Base-by-base conservation (phyloP, 768 basidiomycete species). In the Pulveroboletus sp. region DNA sequence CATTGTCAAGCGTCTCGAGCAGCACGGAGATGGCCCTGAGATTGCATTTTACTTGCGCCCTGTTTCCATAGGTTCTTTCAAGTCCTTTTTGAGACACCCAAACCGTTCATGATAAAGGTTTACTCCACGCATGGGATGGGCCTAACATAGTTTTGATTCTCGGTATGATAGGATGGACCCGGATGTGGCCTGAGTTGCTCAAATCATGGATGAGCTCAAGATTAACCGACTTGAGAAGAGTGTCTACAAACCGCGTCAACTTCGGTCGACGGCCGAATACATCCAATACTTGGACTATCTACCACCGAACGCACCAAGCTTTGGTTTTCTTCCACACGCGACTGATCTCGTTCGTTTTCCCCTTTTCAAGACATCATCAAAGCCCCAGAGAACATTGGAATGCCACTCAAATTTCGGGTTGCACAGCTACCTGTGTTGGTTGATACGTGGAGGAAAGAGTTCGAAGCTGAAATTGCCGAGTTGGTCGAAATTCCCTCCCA, bases 391-490 rank as follows among this genome's bases (percentile, higher is more conserved):
- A 26, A 26, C n/a, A 17, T 26, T 10, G 8, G 28, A 41, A 28
- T 17, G 31, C 36, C 31, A 28, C 53, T 51, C 30, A 35, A 39
- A 32, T 21, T 49, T 30, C 44, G 39, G 8, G 47, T 54, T 37
- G 44, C 21, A 36, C 43, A 54, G 13, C 5, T 54, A 7, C 44
- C 39, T 43, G 6, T 2, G 9, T 30, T 46, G 3, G 35, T 51
- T 17, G 17, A 32, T 13, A 35, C 17, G 13, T 54, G 53, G 53
- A 51, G 36, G 14, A n/a, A 50, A n/a, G 11, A 13, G 27, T 2
- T 50, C 21, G 42, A 39, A 15, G 11, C 26, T 14, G 31, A 39
- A 17, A 24, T 40, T n/a, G 45, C 46, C 6, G 9, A 14, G 11
- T 13, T 47, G 38, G 39, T 47, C 6, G 18, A 50, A 2, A 50